Evolutionary conservation across 139 green algal genomes (phyloP).

Genomic region (Asterochloris erici): DNA sequence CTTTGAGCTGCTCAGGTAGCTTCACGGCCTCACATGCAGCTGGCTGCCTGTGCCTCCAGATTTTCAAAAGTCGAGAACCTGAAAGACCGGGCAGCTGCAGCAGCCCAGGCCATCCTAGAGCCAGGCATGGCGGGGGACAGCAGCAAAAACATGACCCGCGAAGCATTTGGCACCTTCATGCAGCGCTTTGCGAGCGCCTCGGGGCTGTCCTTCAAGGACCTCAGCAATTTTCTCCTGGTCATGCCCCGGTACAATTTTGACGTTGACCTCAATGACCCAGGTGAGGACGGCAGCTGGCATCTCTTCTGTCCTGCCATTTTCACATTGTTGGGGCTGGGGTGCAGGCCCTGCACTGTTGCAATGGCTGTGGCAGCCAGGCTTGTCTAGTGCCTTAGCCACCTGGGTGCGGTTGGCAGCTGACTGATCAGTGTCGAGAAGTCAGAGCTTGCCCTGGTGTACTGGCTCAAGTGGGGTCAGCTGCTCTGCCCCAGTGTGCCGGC

Average conservation of each 20-base stretch:
- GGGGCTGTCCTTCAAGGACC: slow-evolving; percentile 7
- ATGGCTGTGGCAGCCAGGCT: no score
- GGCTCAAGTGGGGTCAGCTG: no score
- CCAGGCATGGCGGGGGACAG: slow-evolving; percentile 6
- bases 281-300: background rate
- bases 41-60: background rate
- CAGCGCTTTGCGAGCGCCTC: slow-evolving; percentile 14
- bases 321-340: no score
- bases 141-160: slow-evolving; percentile 4
- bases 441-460: no score
- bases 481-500: background rate
- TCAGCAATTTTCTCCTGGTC: slow-evolving; percentile 15
- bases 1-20: background rate
- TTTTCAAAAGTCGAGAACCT: slow-evolving; percentile 7
- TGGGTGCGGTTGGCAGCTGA: no score
- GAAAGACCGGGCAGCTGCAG: slow-evolving; percentile 12
- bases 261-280: slow-evolving; percentile 10
- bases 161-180: slow-evolving; percentile 6
- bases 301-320: no score
- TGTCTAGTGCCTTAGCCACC: no score
- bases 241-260: slow-evolving; percentile 13
- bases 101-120: slow-evolving; percentile 14
- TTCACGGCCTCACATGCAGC: background rate
- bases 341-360: no score
- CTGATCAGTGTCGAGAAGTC: no score